Percentiles rank a stretch among this genome's conserved stretches.
Conservation (phyloP, 164 flowering plant genomes). For the Cinnamomum micranthum region DNA sequence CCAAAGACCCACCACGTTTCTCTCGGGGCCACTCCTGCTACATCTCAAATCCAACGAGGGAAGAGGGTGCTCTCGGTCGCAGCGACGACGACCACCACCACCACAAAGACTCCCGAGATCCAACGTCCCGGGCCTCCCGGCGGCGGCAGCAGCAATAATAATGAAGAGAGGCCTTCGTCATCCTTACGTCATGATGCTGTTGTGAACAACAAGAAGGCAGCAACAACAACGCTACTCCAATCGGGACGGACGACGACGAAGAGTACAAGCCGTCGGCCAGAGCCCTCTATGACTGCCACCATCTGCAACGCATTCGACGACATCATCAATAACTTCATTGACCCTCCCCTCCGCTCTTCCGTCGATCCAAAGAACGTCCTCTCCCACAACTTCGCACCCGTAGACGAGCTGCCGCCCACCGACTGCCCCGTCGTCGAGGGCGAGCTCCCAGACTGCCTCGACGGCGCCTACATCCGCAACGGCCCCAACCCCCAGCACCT, state of each 20-base stretch:
- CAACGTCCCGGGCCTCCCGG: too few species aligned
- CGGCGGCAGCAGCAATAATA: too few species aligned
- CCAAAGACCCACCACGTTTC: too few species aligned
- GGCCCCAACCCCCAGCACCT: conserved; percentile 83
- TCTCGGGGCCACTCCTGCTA: too few species aligned
- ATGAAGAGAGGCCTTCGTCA: neutral
- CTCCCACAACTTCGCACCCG: conserved; percentile 74
- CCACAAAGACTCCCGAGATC: too few species aligned
- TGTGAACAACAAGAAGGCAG: neutral
- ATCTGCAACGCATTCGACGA: conserved; percentile 48
- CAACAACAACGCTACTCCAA: neutral
- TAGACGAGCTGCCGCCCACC: conserved; percentile 75
- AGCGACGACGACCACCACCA: too few species aligned
- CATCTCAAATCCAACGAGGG: too few species aligned
- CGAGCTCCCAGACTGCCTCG: conserved; percentile 51
- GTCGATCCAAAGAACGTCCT: conserved; percentile 57
- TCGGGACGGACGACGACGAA: neutral
- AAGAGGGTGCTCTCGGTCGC: too few species aligned
- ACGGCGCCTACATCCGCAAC: conserved; percentile 80
- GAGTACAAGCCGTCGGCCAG: neutral
- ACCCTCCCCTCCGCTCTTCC: conserved; percentile 50
- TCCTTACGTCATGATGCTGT: neutral
- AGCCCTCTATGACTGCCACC: conserved; percentile 19
- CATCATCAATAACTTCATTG: conserved; percentile 58
- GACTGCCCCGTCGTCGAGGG: conserved; percentile 54